A percentile compares a stretch with the other conserved stretches of the same genome.
Evolutionary conservation across 2,329 filamentous ascomycete genomes (phyloP).

Genomic region (Alternaria incomplexa): DNA sequence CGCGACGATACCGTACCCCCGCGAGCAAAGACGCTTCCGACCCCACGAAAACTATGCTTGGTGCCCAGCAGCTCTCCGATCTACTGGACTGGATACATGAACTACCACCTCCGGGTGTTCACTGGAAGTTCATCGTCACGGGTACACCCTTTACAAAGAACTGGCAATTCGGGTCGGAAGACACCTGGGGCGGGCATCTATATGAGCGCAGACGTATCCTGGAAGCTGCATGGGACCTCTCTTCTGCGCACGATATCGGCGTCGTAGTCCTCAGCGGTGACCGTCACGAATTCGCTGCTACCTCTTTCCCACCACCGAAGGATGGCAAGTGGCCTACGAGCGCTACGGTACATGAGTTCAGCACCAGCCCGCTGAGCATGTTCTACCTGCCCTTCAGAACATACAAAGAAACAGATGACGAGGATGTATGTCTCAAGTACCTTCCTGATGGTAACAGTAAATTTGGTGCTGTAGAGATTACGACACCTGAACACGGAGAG

Average conservation of each 20-base stretch:
- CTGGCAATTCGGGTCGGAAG: slow-evolving; percentile 84
- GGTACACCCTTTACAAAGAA: slow-evolving; percentile 97
- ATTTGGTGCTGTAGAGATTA: slow-evolving; percentile 83
- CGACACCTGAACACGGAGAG: slow-evolving; percentile 66
- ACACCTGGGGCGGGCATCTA: slow-evolving; percentile 95
- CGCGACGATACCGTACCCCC: slow-evolving; percentile 80
- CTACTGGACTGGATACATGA: slow-evolving; percentile 77
- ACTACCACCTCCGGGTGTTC: slow-evolving; percentile 76
- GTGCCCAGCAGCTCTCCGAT: slow-evolving; percentile 76
- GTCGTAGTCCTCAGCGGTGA: slow-evolving; percentile 89
- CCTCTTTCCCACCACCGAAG: slow-evolving; percentile 70
- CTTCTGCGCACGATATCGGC: slow-evolving; percentile 71
- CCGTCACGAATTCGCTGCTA: slow-evolving; percentile 95
- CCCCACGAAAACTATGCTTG: slow-evolving; percentile 84
- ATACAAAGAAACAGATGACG: slow-evolving; percentile 79
- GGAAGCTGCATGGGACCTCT: slow-evolving; percentile 89
- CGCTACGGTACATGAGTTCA: slow-evolving; percentile 80
- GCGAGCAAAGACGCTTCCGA: slow-evolving; percentile 67
- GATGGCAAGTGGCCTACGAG: slow-evolving; percentile 59
- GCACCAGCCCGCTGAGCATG: slow-evolving; percentile 87
- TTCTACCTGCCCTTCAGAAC: slow-evolving; percentile 88
- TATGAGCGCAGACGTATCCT: slow-evolving; percentile 78
- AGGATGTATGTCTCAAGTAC: slow-evolving; percentile 87
- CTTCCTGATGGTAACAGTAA: slow-evolving; percentile 87
- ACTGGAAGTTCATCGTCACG: slow-evolving; percentile 92